Conservation (phyloP, 164 flowering plant genomes). For the Warburgia ugandensis region DNA sequence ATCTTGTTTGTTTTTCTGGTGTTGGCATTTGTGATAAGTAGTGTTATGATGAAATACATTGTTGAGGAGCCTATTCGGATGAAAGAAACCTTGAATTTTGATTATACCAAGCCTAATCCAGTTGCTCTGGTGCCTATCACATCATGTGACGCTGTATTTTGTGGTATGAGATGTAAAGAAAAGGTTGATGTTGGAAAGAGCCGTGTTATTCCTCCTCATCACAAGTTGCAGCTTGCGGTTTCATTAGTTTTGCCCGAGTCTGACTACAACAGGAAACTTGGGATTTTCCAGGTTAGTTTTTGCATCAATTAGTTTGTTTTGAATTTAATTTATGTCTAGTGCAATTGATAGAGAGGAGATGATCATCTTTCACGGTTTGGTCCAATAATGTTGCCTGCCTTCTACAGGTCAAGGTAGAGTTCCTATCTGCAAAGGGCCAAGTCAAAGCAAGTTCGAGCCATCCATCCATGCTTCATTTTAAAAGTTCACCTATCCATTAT, state of each 20-base stretch:
- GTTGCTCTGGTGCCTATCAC: constrained; percentile 53
- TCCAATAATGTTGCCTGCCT: not conserved
- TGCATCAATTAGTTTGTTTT: not conserved
- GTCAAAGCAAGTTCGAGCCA: constrained; percentile 46
- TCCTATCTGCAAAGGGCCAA: constrained; percentile 46
- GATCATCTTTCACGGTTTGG: not conserved
- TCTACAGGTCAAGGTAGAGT: constrained; percentile 68
- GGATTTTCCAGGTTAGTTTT: constrained; percentile 47
- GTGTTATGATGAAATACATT: constrained; percentile 40
- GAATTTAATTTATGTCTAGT: not conserved
- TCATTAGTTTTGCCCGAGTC: constrained; percentile 68
- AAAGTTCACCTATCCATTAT: constrained; percentile 55
- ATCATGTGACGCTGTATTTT: constrained; percentile 22
- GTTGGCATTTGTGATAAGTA: constrained; percentile 44
- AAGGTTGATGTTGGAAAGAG: constrained; percentile 20
- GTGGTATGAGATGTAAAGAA: constrained; percentile 28
- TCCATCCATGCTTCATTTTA: constrained; percentile 67
- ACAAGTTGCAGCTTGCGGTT: constrained; percentile 47
- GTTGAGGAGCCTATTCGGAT: constrained; percentile 63
- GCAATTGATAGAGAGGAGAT: too few species aligned
- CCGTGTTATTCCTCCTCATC: constrained; percentile 43
- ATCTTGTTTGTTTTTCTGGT: constrained; percentile 45
- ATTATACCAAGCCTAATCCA: constrained; percentile 63
- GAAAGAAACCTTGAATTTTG: constrained; percentile 58
- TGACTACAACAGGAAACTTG: constrained; percentile 51